Evolutionary conservation across 352 stramenopile species (phyloP), one percentile per base, ranked within the genome.

Genomic region (Phytophthora sojae): DNA sequence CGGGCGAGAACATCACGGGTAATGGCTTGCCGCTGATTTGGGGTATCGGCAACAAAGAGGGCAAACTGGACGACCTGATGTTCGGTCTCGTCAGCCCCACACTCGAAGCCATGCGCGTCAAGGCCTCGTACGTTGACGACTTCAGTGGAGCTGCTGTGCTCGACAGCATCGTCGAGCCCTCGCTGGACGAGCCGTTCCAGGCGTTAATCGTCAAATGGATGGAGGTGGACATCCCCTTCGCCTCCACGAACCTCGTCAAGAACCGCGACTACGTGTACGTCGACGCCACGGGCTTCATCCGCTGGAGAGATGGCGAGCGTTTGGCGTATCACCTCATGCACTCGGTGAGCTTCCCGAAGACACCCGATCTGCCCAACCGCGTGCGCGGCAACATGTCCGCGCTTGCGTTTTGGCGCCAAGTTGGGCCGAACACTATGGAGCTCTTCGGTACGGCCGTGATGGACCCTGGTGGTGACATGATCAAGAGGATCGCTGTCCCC

Each of bases 91-190:
- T 86, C 17, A 86, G 80, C 51, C 60, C 76, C 15, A 86, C 79
- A 25, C 67, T 82, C 26, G 81, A 87, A 57, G 50, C 72, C 1
- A 87, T 89, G 81, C 79, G 76, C 29, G 67, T 89, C 54, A 82
- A 87, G 66, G 76, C 76, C 39, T 81, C 73, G 11, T 76, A 83
- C 57, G 73, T 80, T 2, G 57, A 82, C 14, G 81, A 89, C 50
- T 77, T 89, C 54, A 79, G 76, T 19, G 81, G 80, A 49, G 76
- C 71, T 29, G 79, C 79, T 4, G 76, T 92, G 39, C 75, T 92
- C 44, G 82, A 82, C 57, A 87, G 78, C 15, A 81, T 91, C 39
- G 59, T 81, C 23, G 74, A 79, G 5, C 82, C 85, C 7, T 80
- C 64, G 2, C 45, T 80, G 11, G 70, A 76, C 42, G 82, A 90